Evolutionary conservation across 306 rosid genomes (phyloP).

Genomic region (Cyamopsis tetragonoloba): DNA sequence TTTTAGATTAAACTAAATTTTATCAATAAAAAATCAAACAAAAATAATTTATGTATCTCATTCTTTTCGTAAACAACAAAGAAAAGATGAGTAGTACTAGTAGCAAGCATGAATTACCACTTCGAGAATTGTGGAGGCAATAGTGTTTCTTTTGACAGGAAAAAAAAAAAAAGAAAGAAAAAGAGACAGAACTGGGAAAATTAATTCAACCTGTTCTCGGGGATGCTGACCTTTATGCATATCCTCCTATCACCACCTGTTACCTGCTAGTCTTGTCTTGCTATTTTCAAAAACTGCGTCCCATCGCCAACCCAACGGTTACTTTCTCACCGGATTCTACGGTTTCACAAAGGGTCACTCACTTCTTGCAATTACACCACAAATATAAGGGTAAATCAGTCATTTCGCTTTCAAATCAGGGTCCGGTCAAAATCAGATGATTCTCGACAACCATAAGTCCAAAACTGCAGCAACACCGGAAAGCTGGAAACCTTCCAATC

Average conservation of each 20-base stretch:
- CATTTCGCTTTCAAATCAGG: background rate
- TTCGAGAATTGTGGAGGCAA: background rate
- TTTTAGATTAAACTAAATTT: too few relatives aligned
- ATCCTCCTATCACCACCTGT: background rate
- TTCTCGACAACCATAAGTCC: constrained; percentile 11
- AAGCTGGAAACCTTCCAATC: too few relatives aligned
- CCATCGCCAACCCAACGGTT: constrained; percentile 2
- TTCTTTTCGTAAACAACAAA: too few relatives aligned
- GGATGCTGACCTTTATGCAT: background rate
- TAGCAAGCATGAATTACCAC: too few relatives aligned
- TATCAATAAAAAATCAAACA: too few relatives aligned
- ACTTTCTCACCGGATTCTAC: background rate
- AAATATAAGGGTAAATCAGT: background rate
- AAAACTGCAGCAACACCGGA: constrained; percentile 19
- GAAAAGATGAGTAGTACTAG: too few relatives aligned
- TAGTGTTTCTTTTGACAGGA: background rate
- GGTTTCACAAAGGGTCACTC: background rate
- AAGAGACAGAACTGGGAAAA: background rate
- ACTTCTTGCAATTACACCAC: background rate
- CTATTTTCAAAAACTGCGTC: background rate
- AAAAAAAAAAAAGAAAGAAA: background rate
- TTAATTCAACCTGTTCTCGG: background rate
- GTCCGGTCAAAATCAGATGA: background rate
- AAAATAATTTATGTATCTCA: too few relatives aligned
- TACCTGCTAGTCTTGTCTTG: background rate